Percentiles rank a stretch among this genome's conserved stretches.
phyloP scores from a whole-genome alignment of 768 basidiomycete species.

The Royoungia palumana region DNA sequence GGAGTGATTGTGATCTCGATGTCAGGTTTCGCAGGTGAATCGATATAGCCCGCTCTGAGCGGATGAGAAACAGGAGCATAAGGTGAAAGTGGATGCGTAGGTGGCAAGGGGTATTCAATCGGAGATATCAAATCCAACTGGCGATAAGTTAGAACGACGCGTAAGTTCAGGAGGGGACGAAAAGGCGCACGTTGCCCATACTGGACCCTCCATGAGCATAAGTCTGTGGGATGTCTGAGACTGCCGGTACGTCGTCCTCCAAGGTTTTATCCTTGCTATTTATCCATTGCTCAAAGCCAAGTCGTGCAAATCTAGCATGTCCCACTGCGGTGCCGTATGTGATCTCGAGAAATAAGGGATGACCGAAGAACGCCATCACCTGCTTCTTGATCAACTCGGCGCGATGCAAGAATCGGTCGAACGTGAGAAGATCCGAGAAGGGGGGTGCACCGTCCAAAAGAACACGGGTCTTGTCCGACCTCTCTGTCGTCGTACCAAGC shows the following conservation, averaged over 20 bases:
- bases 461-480: not conserved
- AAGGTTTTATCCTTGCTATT: too few relatives aligned
- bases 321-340: not conserved
- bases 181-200: slow-evolving; percentile 28
- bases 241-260: not conserved
- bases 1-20: not conserved
- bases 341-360: slow-evolving; percentile 49
- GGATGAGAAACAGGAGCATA: slow-evolving; percentile 16
- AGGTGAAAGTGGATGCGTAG: slow-evolving; percentile 13
- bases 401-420: slow-evolving; percentile 44
- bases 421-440: slow-evolving; percentile 40
- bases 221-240: slow-evolving; percentile 2
- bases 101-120: slow-evolving; percentile 27
- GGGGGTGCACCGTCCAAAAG: slow-evolving; percentile 31
- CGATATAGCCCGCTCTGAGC: slow-evolving; percentile 4
- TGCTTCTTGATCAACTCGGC: slow-evolving; percentile 37
- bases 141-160: not conserved
- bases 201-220: slow-evolving; percentile 19
- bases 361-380: slow-evolving; percentile 30
- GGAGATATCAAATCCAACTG: slow-evolving; percentile 33
- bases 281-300: too few relatives aligned
- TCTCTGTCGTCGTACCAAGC: slow-evolving; percentile 15
- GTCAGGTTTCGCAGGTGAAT: not conserved
- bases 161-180: too few relatives aligned
- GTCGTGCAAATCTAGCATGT: too few relatives aligned